Conservation (phyloP, 73 alveolate genomes). For the Paramecium sonneborni region DNA sequence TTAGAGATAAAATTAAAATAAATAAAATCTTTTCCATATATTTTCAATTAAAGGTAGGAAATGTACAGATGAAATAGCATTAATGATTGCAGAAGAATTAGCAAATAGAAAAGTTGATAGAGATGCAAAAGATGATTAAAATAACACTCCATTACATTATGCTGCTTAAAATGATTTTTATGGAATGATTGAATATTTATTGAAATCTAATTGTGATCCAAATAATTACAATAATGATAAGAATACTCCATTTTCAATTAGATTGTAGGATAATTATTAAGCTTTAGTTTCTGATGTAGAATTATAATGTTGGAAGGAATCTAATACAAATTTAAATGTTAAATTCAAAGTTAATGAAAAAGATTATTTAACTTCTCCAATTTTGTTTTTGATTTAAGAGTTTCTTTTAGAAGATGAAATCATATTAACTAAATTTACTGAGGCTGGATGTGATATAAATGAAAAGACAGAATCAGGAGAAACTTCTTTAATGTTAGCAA, state of each 20-base stretch:
- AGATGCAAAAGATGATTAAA: constrained; percentile 64
- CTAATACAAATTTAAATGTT: background rate
- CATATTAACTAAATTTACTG: background rate
- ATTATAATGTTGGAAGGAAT: background rate
- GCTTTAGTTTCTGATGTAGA: background rate
- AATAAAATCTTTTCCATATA: constrained; percentile 76
- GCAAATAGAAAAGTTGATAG: constrained; percentile 69
- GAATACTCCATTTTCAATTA: constrained; percentile 60
- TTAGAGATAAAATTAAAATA: constrained; percentile 57
- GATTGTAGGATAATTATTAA: constrained; percentile 21
- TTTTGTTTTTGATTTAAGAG: background rate
- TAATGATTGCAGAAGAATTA: background rate
- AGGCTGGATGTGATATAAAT: constrained; percentile 56
- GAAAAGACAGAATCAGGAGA: constrained; percentile 80
- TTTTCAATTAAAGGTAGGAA: constrained; percentile 70
- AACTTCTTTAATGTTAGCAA: constrained; percentile 80
- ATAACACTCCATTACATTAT: constrained; percentile 78
- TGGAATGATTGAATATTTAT: constrained; percentile 53
- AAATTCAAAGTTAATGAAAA: background rate
- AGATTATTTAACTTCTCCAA: background rate
- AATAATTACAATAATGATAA: constrained; percentile 12
- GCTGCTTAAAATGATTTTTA: constrained; percentile 65
- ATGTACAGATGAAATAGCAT: background rate
- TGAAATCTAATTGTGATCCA: constrained; percentile 44
- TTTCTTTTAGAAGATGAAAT: background rate